A percentile compares a stretch with the other conserved stretches of the same genome.
phyloP scores from a whole-genome alignment of 2,329 filamentous ascomycete species.

The Allantophomopsis cytisporea region DNA sequence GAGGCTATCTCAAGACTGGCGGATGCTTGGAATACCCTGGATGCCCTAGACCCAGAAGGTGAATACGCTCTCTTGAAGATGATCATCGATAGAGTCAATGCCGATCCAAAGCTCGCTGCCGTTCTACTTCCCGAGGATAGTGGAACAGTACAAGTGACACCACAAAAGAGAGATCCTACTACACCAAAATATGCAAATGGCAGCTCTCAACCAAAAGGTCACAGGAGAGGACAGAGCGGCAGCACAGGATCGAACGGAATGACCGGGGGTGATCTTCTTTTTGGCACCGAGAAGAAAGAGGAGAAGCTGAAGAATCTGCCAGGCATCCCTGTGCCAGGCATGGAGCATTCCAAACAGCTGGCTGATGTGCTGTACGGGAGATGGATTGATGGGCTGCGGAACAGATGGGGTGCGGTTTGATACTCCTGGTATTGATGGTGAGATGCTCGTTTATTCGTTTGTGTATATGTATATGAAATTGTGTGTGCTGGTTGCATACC shows the following conservation, averaged over 20 bases:
- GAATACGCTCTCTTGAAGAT: constrained; percentile 73
- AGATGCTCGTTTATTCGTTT: too few species aligned
- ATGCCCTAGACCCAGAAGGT: constrained; percentile 81
- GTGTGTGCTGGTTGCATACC: too few species aligned
- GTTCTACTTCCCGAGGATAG: constrained; percentile 17
- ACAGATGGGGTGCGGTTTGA: constrained; percentile 41
- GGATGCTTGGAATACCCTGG: constrained; percentile 73
- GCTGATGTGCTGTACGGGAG: constrained; percentile 83
- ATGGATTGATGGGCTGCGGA: constrained; percentile 75
- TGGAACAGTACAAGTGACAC: constrained; percentile 39
- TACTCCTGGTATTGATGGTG: background rate
- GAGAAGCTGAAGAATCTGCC: constrained; percentile 32
- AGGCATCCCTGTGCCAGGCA: constrained; percentile 49
- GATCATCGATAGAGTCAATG: constrained; percentile 60
- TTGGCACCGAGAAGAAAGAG: constrained; percentile 31
- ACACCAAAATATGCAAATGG: constrained; percentile 56
- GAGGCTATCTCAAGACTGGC: constrained; percentile 74
- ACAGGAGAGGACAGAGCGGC: constrained; percentile 41
- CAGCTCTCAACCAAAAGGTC: constrained; percentile 75
- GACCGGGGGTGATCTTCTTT: constrained; percentile 19
- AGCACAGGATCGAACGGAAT: too few species aligned
- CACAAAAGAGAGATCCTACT: constrained; percentile 9
- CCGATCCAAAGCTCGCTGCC: constrained; percentile 49
- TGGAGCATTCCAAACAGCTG: constrained; percentile 86
- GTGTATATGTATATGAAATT: too few species aligned